A percentile compares a stretch with the other conserved stretches of the same genome.
Evolutionary conservation across 2,329 filamentous ascomycete species (phyloP).

Genomic region (Fusarium proliferatum): DNA sequence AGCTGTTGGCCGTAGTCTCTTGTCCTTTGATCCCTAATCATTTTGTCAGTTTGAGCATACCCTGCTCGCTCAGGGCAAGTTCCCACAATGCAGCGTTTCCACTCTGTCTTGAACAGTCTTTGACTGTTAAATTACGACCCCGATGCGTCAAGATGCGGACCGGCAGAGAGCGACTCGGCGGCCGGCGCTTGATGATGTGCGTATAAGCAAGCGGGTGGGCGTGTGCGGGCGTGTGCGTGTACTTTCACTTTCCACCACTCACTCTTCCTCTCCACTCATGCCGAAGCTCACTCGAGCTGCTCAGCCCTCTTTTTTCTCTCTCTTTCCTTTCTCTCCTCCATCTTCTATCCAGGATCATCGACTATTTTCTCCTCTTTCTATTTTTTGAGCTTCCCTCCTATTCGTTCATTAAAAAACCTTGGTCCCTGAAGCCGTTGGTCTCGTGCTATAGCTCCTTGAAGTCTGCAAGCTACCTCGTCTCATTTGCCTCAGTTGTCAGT

Average conservation of each 20-base stretch:
- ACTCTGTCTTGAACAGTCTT: conserved; percentile 21
- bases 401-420: conserved; percentile 32
- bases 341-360: conserved; percentile 31
- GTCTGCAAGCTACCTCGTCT: conserved; percentile 28
- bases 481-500: conserved; percentile 22
- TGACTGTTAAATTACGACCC: conserved; percentile 16
- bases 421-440: conserved; percentile 31
- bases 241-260: conserved; percentile 36
- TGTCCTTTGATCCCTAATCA: conserved; percentile 16
- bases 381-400: conserved; percentile 16
- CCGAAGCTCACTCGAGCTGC: conserved; percentile 35
- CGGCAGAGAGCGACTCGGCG: conserved; percentile 37
- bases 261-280: conserved; percentile 31
- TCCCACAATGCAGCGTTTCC: conserved; percentile 24
- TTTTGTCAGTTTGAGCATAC: conserved; percentile 20
- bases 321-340: conserved; percentile 33
- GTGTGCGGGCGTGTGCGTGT: conserved; percentile 41
- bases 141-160: conserved; percentile 33
- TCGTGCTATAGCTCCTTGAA: conserved; percentile 28
- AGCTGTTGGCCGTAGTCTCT: conserved; percentile 29
- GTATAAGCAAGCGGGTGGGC: conserved; percentile 42
- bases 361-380: conserved; percentile 17
- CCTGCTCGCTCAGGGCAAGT: conserved; percentile 26
- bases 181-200: conserved; percentile 45
- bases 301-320: conserved; percentile 37